Evolutionary conservation across 2,329 filamentous ascomycete genomes (phyloP).

Genomic region (Ascomycota sp.): DNA sequence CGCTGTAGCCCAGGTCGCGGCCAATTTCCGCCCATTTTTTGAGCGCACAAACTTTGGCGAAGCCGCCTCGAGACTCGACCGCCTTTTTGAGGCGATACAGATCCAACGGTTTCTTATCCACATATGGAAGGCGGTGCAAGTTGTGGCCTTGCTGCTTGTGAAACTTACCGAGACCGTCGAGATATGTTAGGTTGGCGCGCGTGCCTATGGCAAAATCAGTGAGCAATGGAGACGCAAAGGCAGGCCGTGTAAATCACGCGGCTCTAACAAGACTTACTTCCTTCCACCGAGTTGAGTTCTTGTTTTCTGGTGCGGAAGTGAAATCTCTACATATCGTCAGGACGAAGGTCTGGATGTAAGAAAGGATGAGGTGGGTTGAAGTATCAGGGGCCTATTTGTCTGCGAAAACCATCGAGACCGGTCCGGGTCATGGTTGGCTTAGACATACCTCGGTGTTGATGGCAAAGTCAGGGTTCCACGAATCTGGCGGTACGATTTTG

Average conservation of each 20-base stretch:
- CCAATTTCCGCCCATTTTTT: conserved; percentile 99
- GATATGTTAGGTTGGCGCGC: conserved; percentile 82
- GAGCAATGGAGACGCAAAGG: neutral
- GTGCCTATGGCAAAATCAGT: conserved; percentile 41
- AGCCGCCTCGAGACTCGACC: conserved; percentile 81
- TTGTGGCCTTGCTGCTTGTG: conserved; percentile 93
- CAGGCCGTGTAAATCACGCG: neutral
- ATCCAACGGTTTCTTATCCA: conserved; percentile 91
- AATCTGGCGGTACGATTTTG: conserved; percentile 84
- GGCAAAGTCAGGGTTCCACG: conserved; percentile 84
- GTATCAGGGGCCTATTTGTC: too few species aligned
- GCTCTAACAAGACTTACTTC: conserved; percentile 40
- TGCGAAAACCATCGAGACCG: too few species aligned
- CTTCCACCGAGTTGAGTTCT: conserved; percentile 93
- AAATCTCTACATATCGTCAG: conserved; percentile 41
- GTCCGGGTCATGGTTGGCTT: conserved; percentile 3
- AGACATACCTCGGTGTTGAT: conserved; percentile 72
- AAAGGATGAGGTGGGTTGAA: too few species aligned
- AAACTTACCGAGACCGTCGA: conserved; percentile 85
- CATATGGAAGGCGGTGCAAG: conserved; percentile 79
- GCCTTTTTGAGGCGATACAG: conserved; percentile 92
- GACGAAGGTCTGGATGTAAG: neutral
- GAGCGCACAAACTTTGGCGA: conserved; percentile 85
- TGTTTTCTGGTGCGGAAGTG: conserved; percentile 93
- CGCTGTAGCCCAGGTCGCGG: conserved; percentile 85